Evolutionary conservation across 768 basidiomycete genomes (phyloP).

Genomic region (Leccinum arenicola): DNA sequence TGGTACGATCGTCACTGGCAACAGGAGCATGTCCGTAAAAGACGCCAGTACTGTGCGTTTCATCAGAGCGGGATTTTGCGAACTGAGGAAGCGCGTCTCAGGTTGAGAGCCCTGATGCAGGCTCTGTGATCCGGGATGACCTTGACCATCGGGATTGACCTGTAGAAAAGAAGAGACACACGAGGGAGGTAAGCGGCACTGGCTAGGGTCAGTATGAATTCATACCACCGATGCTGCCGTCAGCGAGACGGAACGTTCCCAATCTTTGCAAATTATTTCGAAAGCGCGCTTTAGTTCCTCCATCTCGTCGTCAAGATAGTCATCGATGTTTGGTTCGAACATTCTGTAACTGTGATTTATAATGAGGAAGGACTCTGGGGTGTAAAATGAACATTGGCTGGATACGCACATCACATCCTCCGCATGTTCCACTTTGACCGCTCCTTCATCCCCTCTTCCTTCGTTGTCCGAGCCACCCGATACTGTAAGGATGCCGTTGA

Average conservation of each 20-base stretch:
- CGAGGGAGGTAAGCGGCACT: not conserved
- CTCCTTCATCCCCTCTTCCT: constrained; percentile 3
- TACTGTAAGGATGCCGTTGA: constrained; percentile 68
- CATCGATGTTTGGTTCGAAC: constrained; percentile 97
- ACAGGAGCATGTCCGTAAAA: constrained; percentile 83
- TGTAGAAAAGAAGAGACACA: not conserved
- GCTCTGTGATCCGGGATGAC: not conserved
- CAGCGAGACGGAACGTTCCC: constrained; percentile 58
- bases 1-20: constrained; percentile 98
- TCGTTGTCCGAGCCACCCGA: constrained; percentile 26
- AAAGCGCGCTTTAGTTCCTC: constrained; percentile 76
- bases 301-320: constrained; percentile 93
- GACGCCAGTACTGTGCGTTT: constrained; percentile 92
- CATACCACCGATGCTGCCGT: constrained; percentile 35
- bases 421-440: constrained; percentile 49
- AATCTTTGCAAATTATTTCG: constrained; percentile 70
- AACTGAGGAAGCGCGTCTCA: constrained; percentile 66
- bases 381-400: not conserved
- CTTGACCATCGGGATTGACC: constrained; percentile 10
- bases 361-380: not conserved
- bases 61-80: constrained; percentile 85
- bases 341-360: constrained; percentile 69
- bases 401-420: constrained; percentile 80
- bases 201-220: not conserved
- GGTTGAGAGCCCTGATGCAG: constrained; percentile 2